Evolutionary conservation across 2,329 filamentous ascomycete genomes (phyloP), one percentile per base, ranked within the genome.

Genomic region (Curvularia verruculosa): DNA sequence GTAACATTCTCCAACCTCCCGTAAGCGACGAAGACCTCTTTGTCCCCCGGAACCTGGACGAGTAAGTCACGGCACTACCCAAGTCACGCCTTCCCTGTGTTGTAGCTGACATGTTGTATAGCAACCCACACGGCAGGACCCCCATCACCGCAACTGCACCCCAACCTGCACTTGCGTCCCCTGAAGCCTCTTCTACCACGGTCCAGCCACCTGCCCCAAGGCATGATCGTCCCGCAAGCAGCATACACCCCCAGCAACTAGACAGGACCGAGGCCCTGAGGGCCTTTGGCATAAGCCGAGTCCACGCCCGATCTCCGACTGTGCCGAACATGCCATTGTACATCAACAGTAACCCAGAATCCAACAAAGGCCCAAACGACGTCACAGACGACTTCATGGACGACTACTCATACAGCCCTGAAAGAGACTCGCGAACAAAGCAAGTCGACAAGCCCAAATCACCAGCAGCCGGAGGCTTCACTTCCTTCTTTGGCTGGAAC

Each of bases 401-500:
- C 60, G 74, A 71, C 21, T 70, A 77, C 52, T 58, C 68, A 5
- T 71, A 74, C 67, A 61, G 64, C 26, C n/a, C 43, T 13, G 63
- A 70, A 40, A 67, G 69, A 47, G 67, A 72, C n/a, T 56, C 67
- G 23, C 59, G 59, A 18, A 53, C 59, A 47, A 56, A 56, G 50
- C 67, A 68, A 26, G 63, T 64, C 26, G 73, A 69, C 49, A 75
- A 77, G 58, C 76, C 79, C 15, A 80, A 79, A 59, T 80, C 79
- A 19, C 79, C 79, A 5, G 75, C 79, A 12, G 75, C 67, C 18
- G 81, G 79, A 54, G 86, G 85, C 55, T 82, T 89, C 67, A 84
- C 84, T 43, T 86, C 84, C 13, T 87, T 89, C 74, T 90, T 90
- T 66, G 85, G 86, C 58, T 89, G 87, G 85, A 87, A 86, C 61